Evolutionary conservation across 116 monocot genomes (phyloP).

Genomic region (Dioscorea cayenensis): DNA sequence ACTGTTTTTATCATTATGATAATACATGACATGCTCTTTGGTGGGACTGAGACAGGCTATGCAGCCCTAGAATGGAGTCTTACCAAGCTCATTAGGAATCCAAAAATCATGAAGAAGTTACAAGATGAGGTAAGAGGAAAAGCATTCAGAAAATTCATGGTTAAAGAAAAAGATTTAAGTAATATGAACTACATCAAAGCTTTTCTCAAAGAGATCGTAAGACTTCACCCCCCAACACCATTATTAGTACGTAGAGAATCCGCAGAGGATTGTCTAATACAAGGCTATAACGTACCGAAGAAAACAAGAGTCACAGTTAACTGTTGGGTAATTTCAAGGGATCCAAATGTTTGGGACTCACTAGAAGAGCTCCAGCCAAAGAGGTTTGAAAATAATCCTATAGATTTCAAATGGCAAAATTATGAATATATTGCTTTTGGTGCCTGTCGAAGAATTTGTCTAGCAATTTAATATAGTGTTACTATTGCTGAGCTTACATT

Average conservation of each 20-base stretch:
- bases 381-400: not conserved
- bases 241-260: not conserved
- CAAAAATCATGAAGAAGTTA: not conserved
- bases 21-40: conserved; percentile 1
- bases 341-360: not conserved
- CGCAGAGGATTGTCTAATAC: not conserved
- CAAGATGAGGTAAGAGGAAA: conserved; percentile 3
- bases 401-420: not conserved
- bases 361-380: not conserved
- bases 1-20: no score
- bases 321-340: not conserved
- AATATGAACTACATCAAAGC: not conserved
- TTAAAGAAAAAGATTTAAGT: not conserved
- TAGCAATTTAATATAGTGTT: not conserved
- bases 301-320: not conserved
- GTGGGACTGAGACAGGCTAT: conserved; percentile 2
- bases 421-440: not conserved
- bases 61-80: conserved; percentile 2
- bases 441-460: not conserved
- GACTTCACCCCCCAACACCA: not conserved
- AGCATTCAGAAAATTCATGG: not conserved
- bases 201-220: not conserved
- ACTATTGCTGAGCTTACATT: not conserved
- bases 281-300: not conserved
- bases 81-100: conserved; percentile 7